Conservation (phyloP, 176 grass and related monocot species). For the Oryza rufipogon region DNA sequence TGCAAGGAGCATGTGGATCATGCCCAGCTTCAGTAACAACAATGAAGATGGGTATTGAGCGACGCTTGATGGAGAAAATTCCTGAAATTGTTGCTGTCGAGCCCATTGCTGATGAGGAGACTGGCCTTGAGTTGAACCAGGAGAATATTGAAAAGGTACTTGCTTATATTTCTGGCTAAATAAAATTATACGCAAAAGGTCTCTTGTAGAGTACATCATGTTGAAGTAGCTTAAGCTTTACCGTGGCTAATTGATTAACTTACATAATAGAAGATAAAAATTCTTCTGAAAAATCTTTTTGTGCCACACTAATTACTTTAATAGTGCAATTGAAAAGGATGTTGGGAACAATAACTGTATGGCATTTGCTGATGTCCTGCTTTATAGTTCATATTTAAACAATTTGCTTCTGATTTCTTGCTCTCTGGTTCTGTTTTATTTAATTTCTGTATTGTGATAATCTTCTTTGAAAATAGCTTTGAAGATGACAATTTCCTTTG, state of each 20-base stretch:
- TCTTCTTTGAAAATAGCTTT: neutral
- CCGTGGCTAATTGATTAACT: neutral
- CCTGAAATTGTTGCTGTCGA: constrained; percentile 92
- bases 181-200: neutral
- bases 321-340: neutral
- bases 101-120: constrained; percentile 80
- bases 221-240: neutral
- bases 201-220: constrained; percentile 5
- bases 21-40: constrained; percentile 94
- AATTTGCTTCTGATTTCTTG: neutral
- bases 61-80: constrained; percentile 96
- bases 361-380: neutral
- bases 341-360: neutral
- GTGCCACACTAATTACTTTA: neutral
- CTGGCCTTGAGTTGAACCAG: constrained; percentile 80
- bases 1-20: constrained; percentile 95
- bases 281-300: constrained; percentile 1
- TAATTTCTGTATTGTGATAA: neutral
- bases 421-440: neutral
- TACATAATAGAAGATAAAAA: neutral
- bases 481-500: neutral
- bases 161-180: neutral
- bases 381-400: neutral
- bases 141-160: constrained; percentile 92
- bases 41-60: constrained; percentile 93